Base-by-base conservation (phyloP, 2,329 filamentous ascomycete genomes). In the Fonsecaea multimorphosa region DNA sequence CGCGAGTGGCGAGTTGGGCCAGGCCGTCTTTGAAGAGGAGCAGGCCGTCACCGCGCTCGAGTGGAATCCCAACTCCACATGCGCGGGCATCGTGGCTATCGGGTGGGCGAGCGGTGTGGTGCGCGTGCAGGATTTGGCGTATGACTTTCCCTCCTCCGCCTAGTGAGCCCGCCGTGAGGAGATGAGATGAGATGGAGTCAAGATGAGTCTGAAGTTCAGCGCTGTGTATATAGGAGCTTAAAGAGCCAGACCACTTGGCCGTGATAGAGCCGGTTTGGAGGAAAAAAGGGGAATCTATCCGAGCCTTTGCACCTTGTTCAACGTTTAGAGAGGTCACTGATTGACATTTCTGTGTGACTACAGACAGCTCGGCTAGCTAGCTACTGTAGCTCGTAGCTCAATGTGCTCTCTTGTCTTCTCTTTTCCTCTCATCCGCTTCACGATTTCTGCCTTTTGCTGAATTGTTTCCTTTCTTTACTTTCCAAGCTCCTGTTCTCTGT, bases 51-150 rank as follows among this genome's bases (percentile, higher is more conserved):
- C 87, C 4, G 80, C 83, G 1, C 78, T 89, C 27, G 83, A 84
- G 46, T 91, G 89, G 89, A 91, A 91, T 72, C 87, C 88, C 1
- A 91, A 91, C 71, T 74, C 81, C 38, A 79, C 82, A n/a, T 88
- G 83, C 71, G 87, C 87, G 12, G 88, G 84, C 70, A 90, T 89
- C 88, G 87, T 86, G 2, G 87, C 87, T 9, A 85, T 84, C 2
- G 87, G 86, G 0, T 83, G 89, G 82, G 89, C 83, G 0, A 90
- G 87, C 31, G 89, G 89, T 0, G 74, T 92, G 65, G 80, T 91
- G 51, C 83, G 86, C 67, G 80, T 91, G 22, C 85, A 89, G 80
- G 88, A 91, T 73, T 74, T 91, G 24, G 87, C 87, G 0, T 76
- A 72, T 59, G 71, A 72, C 63, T 16, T 32, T 8, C 51, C 7